Evolutionary conservation across 1,284 basidiomycete genomes (phyloP).

Genomic region (Ustilago xerochloae): DNA sequence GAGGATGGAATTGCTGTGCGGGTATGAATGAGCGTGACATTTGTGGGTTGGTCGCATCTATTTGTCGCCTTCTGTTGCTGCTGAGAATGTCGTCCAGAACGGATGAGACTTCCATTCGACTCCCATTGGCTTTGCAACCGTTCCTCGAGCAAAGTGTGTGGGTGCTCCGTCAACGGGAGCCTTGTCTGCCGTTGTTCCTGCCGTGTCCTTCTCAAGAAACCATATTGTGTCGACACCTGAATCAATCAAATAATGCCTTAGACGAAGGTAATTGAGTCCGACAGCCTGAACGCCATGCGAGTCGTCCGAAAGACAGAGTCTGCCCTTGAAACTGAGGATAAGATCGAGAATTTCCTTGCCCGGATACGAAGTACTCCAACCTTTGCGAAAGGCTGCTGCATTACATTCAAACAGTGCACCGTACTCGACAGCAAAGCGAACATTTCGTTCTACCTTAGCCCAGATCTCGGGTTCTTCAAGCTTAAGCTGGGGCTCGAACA

Average conservation of each 20-base stretch:
- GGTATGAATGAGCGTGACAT: background rate
- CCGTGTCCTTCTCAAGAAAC: slow-evolving; percentile 71
- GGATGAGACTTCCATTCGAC: slow-evolving; percentile 27
- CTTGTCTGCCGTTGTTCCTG: background rate
- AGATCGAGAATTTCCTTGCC: slow-evolving; percentile 79
- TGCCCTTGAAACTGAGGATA: slow-evolving; percentile 77
- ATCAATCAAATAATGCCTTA: slow-evolving; percentile 77
- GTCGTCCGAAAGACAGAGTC: slow-evolving; percentile 90
- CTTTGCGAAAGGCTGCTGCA: slow-evolving; percentile 89
- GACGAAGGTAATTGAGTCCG: slow-evolving; percentile 82
- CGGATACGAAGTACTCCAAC: slow-evolving; percentile 87
- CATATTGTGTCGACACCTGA: slow-evolving; percentile 78
- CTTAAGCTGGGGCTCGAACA: slow-evolving; percentile 72
- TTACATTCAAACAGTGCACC: slow-evolving; percentile 95
- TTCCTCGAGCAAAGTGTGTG: slow-evolving; percentile 35
- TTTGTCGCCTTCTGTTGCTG: slow-evolving; percentile 6
- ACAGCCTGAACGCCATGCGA: slow-evolving; percentile 90
- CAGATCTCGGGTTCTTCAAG: slow-evolving; percentile 72
- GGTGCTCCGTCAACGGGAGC: background rate
- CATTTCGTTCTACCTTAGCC: slow-evolving; percentile 79
- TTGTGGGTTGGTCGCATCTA: background rate
- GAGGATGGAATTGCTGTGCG: background rate
- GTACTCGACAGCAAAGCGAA: slow-evolving; percentile 79
- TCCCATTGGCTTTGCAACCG: slow-evolving; percentile 27
- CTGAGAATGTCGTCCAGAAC: slow-evolving; percentile 30